Base-by-base conservation (phyloP, 805 yeast species). In the Peterozyma toletana region DNA sequence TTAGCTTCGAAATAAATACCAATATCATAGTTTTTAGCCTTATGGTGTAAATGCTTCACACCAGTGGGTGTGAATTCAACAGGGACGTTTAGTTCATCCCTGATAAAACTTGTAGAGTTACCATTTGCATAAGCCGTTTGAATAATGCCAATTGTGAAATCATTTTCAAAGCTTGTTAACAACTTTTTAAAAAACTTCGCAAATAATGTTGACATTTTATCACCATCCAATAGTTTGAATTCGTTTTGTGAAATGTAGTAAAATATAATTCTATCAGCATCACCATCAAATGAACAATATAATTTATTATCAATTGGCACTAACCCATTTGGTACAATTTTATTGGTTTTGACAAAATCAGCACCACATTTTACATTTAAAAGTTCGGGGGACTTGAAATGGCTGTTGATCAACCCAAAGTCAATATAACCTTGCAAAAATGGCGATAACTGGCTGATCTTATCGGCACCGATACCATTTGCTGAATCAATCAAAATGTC, bases 91-190 rank as follows among this genome's bases (percentile, higher is more conserved):
- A 91, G 70, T 1, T 62, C 68, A 2, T 80, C 64, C 37, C 72
- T 71, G 29, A 91, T 68, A 56, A 78, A 91, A 33, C 73, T 66
- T 0, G 98, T 87, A 1, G 97, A 86, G 6, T 84, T 77, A 10
- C 99, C 99, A 60, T 93, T 93, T 40, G 99, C 99, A 57, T 93
- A 93, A 0, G 99, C 99, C 1, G 99, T 93, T 67, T 93, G 99
- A 30, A 93, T 89, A 4, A 90, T 93, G 9, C 97, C 99, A 41
- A 74, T 53, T n/a, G 63, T 55, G 44, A 73, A 60, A 6, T 55
- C 44, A 46, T 85, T 66, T 21, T 68, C 60, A 11, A 73, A 47
- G 40, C 74, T 63, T n/a, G 64, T 55, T 17, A 80, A 59, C 38
- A 82, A 58, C 21, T 67, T 65, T 13, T 75, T 62, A 43, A 78